Evolutionary conservation across 257 asterid species (phyloP), one percentile per base, ranked within the genome.

Genomic region (Rhazya stricta): DNA sequence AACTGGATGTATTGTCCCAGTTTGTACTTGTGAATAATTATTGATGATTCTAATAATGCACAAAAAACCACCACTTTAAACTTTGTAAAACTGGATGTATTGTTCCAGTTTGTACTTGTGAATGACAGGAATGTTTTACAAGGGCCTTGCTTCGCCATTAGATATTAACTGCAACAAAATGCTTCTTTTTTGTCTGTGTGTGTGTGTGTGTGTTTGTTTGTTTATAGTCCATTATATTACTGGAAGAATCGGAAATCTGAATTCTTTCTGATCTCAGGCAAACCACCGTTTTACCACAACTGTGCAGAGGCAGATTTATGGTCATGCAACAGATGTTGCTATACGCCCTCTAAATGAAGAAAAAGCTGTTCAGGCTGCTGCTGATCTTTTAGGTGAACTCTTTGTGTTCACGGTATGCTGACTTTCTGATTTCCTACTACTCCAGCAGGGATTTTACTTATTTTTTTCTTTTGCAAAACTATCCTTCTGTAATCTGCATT

Each of bases 261-360:
- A 71, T 61, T 73, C 57, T 76, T 72, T 21, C 48, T 72, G 56
- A 37, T 51, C 12, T 63, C 89, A 93, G 98, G 95, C 91, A 42
- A 93, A 93, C 76, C 97, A 93, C 81, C 92, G 92, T 50, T 51
- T 93, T 25, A 81, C 96, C 6, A 91, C 96, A 69, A 91, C 43
- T 29, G 36, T 91, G 81, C 98, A 93, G 84, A 85, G 98, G 82
- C 93, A 85, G 45, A 87, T 93, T 61, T 91, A 91, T 79, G 92
- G 95, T n/a, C 97, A 67, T 69, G 89, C 93, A 73, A 91, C 91
- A 1, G 84, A 91, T 84, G 95, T 88, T 57, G 92, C 81, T 9
- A 91, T 93, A 80, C 98, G 88, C 76, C 97, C 98, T 66, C 84
- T 93, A 73, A 82, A 93, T 83, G 97, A 93, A 84, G 98, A 91